phyloP scores from a whole-genome alignment of 352 stramenopile genomes.

The Thalassiosira livingstoniorum region DNA sequence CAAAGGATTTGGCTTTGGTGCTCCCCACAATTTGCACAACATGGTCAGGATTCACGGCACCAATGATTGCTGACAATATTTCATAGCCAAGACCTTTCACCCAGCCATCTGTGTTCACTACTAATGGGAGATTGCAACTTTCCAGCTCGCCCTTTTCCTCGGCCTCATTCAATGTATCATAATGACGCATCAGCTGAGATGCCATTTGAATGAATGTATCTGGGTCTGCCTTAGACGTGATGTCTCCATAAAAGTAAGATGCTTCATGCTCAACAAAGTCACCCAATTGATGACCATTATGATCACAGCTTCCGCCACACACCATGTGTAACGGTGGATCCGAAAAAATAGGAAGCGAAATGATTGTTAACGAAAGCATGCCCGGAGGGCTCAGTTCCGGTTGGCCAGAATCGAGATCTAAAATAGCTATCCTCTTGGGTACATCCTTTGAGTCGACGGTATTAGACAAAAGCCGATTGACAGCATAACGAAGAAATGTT shows the following conservation, averaged over 20 bases:
- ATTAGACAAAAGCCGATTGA: conserved; percentile 90
- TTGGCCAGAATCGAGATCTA: conserved; percentile 96
- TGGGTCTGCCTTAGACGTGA: conserved; percentile 80
- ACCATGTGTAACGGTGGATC: conserved; percentile 93
- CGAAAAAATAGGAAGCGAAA: conserved; percentile 90
- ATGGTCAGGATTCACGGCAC: conserved; percentile 88
- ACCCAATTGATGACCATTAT: conserved; percentile 5
- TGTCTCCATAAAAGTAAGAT: conserved; percentile 73
- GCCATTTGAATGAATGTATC: conserved; percentile 73
- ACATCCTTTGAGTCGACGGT: conserved; percentile 15
- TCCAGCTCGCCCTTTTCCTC: conserved; percentile 2
- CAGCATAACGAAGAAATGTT: conserved; percentile 93
- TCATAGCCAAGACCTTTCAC: conserved; percentile 97
- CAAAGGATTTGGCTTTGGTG: conserved; percentile 81
- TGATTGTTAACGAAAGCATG: conserved; percentile 90
- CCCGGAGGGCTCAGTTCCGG: conserved; percentile 93
- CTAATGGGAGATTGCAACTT: conserved; percentile 84
- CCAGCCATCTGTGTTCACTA: conserved; percentile 98
- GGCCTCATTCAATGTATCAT: conserved; percentile 43
- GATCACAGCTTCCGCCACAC: conserved; percentile 33
- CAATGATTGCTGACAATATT: conserved; percentile 91
- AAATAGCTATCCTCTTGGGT: conserved; percentile 88
- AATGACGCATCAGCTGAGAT: conserved; percentile 69
- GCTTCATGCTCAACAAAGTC: conserved; percentile 29
- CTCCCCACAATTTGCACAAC: conserved; percentile 93